phyloP scores from a whole-genome alignment of 225 moss, liverwort and hornwort species.

The Climacium dendroides region DNA sequence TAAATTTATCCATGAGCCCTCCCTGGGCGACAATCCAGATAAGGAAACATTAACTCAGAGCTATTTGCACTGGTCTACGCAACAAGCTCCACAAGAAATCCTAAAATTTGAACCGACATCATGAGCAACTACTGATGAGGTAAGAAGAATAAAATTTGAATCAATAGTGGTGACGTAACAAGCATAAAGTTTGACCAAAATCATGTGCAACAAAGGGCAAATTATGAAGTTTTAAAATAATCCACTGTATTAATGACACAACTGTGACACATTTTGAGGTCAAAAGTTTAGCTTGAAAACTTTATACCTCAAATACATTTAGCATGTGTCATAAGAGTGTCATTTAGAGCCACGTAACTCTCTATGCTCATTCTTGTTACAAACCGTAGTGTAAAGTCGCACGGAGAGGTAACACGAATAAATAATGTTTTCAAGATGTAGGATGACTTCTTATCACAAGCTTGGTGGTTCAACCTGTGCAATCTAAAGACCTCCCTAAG shows the following conservation, averaged over 20 bases:
- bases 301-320: not conserved
- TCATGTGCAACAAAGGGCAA: not conserved
- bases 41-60: not conserved
- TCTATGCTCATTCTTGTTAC: not conserved
- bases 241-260: not conserved
- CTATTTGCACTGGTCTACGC: not conserved
- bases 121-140: not conserved
- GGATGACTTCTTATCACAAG: not conserved
- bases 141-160: not conserved
- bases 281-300: not conserved
- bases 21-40: conserved; percentile 32
- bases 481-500: not conserved
- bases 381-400: not conserved
- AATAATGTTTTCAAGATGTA: not conserved
- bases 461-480: not conserved
- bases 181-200: not conserved
- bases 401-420: not conserved
- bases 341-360: not conserved
- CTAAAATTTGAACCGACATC: not conserved
- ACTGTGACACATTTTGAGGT: not conserved
- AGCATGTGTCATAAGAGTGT: not conserved
- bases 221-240: not conserved
- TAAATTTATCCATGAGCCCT: conserved; percentile 62
- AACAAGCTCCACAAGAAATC: not conserved
- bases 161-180: not conserved